Base-by-base conservation (phyloP, 208 protist genomes). In the Crithidia mellificae region DNA sequence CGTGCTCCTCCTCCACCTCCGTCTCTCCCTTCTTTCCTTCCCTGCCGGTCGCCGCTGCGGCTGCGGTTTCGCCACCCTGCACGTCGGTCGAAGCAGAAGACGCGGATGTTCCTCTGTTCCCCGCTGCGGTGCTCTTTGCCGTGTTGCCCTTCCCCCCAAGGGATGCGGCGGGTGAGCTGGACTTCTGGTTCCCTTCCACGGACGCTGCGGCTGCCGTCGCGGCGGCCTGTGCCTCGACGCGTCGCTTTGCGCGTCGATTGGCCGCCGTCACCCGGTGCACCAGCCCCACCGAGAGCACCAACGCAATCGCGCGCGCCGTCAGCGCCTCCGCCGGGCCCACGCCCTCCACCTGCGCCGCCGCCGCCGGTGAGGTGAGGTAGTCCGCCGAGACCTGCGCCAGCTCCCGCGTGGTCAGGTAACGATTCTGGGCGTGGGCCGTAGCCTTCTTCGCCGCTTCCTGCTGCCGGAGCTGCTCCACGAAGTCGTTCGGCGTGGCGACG, bases 271-370 rank as follows among this genome's bases (percentile, higher is more conserved):
- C 62, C n/a, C 61, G 52, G 24, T 38, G 69, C 69, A 75, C 62
- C 7, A 75, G 69, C 6, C 69, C 69, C 14, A 75, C 69, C 0
- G 62, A 32, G 36, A 75, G 29, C 15, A 68, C 69, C 7, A 75
- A 54, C 25, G 46, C 34, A 6, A 75, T 41, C 19, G 54, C 34
- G 6, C 62, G 22, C 11, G 62, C 47, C 27, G 54, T 64, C 14
- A 75, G 62, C 29, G 46, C 36, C 20, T 25, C 44, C n/a, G 27
- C 43, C 2, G 69, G 47, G 9, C 69, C 69, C 17, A 63, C 20
- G 5, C 15, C 62, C 54, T 24, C 15, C 44, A 75, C 61, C 30
- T 54, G 46, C 43, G 41, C 43, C 20, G 47, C 69, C 6, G 54
- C 69, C 30, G 29, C 52, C 39, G 47, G 53, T 3, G 62, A 68